Evolutionary conservation across 2,329 filamentous ascomycete species (phyloP), one percentile per base, ranked within the genome.

Genomic region (Microascus cirrosus): DNA sequence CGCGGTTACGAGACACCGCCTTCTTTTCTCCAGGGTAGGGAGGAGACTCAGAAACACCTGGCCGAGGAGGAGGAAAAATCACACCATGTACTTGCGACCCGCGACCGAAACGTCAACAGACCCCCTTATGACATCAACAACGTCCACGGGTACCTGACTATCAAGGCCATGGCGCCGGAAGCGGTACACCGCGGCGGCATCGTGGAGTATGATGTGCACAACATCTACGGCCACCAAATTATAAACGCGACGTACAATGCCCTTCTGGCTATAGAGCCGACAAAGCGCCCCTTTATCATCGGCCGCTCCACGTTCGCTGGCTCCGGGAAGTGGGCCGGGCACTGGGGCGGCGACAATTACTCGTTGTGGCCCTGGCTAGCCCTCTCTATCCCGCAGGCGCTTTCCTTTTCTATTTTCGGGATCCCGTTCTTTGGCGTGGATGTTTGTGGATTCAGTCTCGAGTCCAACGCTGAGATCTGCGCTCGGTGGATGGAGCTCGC

Each of bases 141-240:
- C 67, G 80, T 84, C 48, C 79, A 87, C 51, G 87, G 86, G 18
- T 66, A 61, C 58, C 68, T 69, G 58, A 63, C 66, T 34, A 87
- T 89, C 64, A 77, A 93, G 24, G 85, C 82, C 18, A 83, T 85
- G 2, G 60, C 71, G 52, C 70, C 69, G 48, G 69, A 52, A 12
- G 86, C 89, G 0, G 90, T 86, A 2, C 88, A 94, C 65, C 75
- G 81, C 53, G 87, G 89, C 63, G 89, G 88, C 3, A 76, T 82
- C 1, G 69, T 82, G 48, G 87, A 95, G 67, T 95, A 95, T 66
- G 89, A 95, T 66, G 82, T 89, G 28, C 90, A 95, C 75, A 94
- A 89, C 65, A 72, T 94, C 1, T 93, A 79, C 65, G 89, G 89
- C 0, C 79, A 88, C 64, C 83, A 86, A 67, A 88, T 92, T 62